phyloP scores from a whole-genome alignment of 225 moss, liverwort and hornwort genomes.

The Takakia lepidozioides region DNA sequence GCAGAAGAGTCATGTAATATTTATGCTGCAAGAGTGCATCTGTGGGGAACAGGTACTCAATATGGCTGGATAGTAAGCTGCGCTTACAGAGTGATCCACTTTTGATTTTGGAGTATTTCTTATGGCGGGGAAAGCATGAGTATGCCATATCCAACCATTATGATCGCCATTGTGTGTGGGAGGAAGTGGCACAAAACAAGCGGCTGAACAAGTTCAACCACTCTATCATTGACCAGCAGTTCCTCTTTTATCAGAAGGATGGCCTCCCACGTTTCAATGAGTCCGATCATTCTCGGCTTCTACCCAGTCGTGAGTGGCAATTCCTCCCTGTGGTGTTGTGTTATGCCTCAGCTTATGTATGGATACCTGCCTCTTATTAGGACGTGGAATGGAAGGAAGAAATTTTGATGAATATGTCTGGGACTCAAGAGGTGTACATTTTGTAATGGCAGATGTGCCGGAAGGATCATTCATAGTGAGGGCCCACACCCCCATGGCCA shows the following conservation, averaged over 20 bases:
- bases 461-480: slow-evolving; percentile 93
- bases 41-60: slow-evolving; percentile 69
- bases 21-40: too few species aligned
- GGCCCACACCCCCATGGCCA: slow-evolving; percentile 91
- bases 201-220: slow-evolving; percentile 85
- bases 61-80: slow-evolving; percentile 97
- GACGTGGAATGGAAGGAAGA: too few species aligned
- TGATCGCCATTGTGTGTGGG: slow-evolving; percentile 90
- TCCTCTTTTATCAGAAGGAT: slow-evolving; percentile 68
- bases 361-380: too few species aligned
- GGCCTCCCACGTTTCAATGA: slow-evolving; percentile 78
- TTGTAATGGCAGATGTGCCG: slow-evolving; percentile 60
- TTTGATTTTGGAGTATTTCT: slow-evolving; percentile 70
- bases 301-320: slow-evolving; percentile 69
- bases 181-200: slow-evolving; percentile 95
- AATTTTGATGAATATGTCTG: too few species aligned
- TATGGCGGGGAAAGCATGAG: slow-evolving; percentile 77
- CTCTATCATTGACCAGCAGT: slow-evolving; percentile 77
- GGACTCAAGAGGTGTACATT: slow-evolving; percentile 12
- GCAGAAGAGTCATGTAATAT: too few species aligned
- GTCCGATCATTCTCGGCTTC: slow-evolving; percentile 48
- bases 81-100: slow-evolving; percentile 86
- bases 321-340: background rate
- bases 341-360: too few species aligned
- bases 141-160: slow-evolving; percentile 98